phyloP scores from a whole-genome alignment of 2,329 filamentous ascomycete genomes.

The Venturia nashicola region DNA sequence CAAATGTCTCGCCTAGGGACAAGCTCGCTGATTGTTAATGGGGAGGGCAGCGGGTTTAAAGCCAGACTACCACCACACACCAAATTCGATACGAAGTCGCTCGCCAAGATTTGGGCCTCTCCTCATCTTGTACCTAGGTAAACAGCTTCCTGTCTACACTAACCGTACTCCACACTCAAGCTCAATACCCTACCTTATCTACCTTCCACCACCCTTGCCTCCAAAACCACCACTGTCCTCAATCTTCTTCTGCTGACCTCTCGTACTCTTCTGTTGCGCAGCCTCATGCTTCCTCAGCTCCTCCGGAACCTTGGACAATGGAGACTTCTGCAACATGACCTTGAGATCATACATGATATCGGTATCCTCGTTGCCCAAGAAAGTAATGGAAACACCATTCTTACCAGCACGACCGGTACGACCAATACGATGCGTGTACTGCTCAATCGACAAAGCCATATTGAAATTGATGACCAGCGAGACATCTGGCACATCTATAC shows the following conservation, averaged over 20 bases:
- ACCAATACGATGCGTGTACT: constrained; percentile 92
- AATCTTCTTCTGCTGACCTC: constrained; percentile 6
- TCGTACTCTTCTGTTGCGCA: constrained; percentile 43
- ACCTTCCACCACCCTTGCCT: constrained; percentile 11
- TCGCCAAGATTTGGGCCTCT: not conserved
- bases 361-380: constrained; percentile 78
- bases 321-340: constrained; percentile 88
- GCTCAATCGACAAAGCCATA: constrained; percentile 88
- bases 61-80: not conserved
- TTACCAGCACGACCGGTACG: constrained; percentile 96
- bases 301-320: constrained; percentile 79
- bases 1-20: too few species aligned
- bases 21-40: too few species aligned
- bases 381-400: constrained; percentile 90
- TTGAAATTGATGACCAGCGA: constrained; percentile 97
- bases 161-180: not conserved
- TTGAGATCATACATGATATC: constrained; percentile 87
- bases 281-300: constrained; percentile 82
- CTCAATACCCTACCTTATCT: not conserved
- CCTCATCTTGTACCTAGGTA: not conserved
- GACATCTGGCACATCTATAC: constrained; percentile 95
- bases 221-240: constrained; percentile 11
- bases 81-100: not conserved
- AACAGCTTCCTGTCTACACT: not conserved
- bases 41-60: too few species aligned